Conservation (phyloP, 139 green algal species). For the Ettlia oleoabundans region DNA sequence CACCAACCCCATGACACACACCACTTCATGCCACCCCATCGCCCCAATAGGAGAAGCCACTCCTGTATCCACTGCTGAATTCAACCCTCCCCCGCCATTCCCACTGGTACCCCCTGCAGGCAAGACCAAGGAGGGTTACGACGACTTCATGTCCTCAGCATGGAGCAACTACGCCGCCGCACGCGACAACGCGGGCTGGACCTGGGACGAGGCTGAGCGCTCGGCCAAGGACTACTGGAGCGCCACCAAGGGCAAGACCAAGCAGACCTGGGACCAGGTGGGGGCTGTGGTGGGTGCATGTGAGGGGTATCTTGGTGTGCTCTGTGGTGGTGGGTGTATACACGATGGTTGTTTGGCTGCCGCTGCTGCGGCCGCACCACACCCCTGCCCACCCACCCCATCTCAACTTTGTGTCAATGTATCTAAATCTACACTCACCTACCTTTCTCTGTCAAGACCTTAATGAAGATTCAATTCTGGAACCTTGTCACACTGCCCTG, state of each 20-base stretch:
- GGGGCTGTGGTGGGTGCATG: too few relatives aligned
- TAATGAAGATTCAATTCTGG: not conserved
- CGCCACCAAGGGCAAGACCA: conserved; percentile 22
- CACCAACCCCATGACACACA: too few relatives aligned
- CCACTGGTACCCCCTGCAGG: conserved; percentile 18
- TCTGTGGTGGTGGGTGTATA: too few relatives aligned
- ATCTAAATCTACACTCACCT: too few relatives aligned
- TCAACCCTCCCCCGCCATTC: not conserved
- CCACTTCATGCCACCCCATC: too few relatives aligned
- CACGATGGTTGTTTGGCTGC: too few relatives aligned
- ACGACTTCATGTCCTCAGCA: conserved; percentile 15
- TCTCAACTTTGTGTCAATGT: not conserved
- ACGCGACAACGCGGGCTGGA: conserved; percentile 21
- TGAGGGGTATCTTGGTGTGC: too few relatives aligned
- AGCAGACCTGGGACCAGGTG: conserved; percentile 27
- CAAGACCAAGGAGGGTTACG: conserved; percentile 37
- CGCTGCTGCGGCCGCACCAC: too few relatives aligned
- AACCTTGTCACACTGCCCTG: not conserved
- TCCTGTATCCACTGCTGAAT: too few relatives aligned
- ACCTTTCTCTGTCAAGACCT: too few relatives aligned
- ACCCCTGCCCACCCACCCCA: too few relatives aligned
- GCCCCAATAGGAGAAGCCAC: not conserved
- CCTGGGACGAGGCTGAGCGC: conserved; percentile 33
- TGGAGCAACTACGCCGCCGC: conserved; percentile 20
- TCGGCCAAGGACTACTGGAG: conserved; percentile 30